Evolutionary conservation across 148 eudicot species (phyloP), one percentile per base, ranked within the genome.

Genomic region (Chenopodium berlandieri): DNA sequence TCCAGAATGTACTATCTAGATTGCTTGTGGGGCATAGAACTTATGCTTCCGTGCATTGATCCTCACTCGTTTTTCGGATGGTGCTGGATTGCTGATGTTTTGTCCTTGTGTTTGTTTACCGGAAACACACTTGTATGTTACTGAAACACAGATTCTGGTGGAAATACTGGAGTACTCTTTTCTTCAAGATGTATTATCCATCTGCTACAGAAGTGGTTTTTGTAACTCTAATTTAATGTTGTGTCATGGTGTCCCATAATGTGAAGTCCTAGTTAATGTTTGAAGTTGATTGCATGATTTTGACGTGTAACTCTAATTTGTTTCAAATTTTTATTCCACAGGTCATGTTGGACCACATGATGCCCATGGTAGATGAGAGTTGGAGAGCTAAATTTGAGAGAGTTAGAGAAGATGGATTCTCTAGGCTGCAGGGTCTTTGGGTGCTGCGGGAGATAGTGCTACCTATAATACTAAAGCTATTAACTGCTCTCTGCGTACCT

Each of bases 341-440:
- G 99, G 99, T 94, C 78, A 96, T 92, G 95, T 79, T 96, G 82
- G 95, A 96, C 81, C 95, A 94, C 79, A 85, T 97, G 94, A 85
- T 92, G 87, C 99, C 98, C 46, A 81, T 96, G 75, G 92, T 94
- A 62, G 99, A 94, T 75, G 98, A 92, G 62, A 89, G 86, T 71
- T 96, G 99, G 99, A 90, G 93, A 84, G 75, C 83, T 30, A 96
- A 94, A 84, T 96, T 96, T 40, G 98, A 96, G 86, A 92, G 99
- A 86, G 99, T 96, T 84, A 88, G 95, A 77, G 95, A 94, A 68
- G 85, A 94, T 60, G 99, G 99, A 37, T 96, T 96, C 90, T 96
- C 99, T 48, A 86, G 98, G 86, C 85, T 96, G 22, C 97, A 88
- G 79, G 94, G 95, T 32, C 84, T 96, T 31, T 94, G 99, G 99